Evolutionary conservation across 345 rosid genomes (phyloP).

Genomic region (Carallia brachiata): DNA sequence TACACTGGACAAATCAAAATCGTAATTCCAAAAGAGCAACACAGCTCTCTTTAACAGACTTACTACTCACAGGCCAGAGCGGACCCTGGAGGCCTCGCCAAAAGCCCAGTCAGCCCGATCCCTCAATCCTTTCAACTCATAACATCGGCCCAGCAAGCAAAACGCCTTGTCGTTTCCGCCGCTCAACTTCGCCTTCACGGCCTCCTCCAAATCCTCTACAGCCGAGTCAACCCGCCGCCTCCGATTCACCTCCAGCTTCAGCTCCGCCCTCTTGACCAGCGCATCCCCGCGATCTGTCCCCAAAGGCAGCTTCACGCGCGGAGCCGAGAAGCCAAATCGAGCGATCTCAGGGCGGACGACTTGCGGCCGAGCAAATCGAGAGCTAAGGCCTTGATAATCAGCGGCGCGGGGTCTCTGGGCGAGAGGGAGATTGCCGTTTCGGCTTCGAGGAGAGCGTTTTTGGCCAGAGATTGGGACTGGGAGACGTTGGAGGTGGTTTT

Average conservation of each 20-base stretch:
- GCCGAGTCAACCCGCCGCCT: slow-evolving; percentile 58
- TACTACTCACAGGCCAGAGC: slow-evolving; percentile 19
- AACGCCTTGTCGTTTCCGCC: slow-evolving; percentile 23
- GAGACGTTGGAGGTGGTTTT: slow-evolving; percentile 31
- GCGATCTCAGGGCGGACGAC: slow-evolving; percentile 48
- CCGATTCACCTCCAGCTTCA: slow-evolving; percentile 49
- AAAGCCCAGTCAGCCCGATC: slow-evolving; percentile 35
- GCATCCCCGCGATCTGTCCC: slow-evolving; percentile 47
- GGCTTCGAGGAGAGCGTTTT: slow-evolving; percentile 51
- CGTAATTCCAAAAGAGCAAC: too few relatives aligned
- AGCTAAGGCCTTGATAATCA: slow-evolving; percentile 49
- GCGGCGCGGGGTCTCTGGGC: slow-evolving; percentile 56
- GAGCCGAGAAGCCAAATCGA: slow-evolving; percentile 51
- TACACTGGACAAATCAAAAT: too few relatives aligned
- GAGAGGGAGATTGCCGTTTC: slow-evolving; percentile 41
- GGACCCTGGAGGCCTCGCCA: slow-evolving; percentile 28
- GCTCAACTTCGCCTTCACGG: slow-evolving; percentile 29
- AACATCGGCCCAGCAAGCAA: slow-evolving; percentile 49
- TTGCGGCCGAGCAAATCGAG: slow-evolving; percentile 53
- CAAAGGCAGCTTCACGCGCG: slow-evolving; percentile 43
- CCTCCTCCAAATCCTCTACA: slow-evolving; percentile 51
- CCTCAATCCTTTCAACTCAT: slow-evolving; percentile 35
- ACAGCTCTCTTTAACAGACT: too few relatives aligned
- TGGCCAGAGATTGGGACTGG: slow-evolving; percentile 47
- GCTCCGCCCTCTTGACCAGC: slow-evolving; percentile 55